A percentile compares a stretch with the other conserved stretches of the same genome.
These are phyloP conservation scores for Didymella arachidicola DNA, from an alignment of 2,329 filamentous ascomycete species.

Conservation along the genomic window DNA sequence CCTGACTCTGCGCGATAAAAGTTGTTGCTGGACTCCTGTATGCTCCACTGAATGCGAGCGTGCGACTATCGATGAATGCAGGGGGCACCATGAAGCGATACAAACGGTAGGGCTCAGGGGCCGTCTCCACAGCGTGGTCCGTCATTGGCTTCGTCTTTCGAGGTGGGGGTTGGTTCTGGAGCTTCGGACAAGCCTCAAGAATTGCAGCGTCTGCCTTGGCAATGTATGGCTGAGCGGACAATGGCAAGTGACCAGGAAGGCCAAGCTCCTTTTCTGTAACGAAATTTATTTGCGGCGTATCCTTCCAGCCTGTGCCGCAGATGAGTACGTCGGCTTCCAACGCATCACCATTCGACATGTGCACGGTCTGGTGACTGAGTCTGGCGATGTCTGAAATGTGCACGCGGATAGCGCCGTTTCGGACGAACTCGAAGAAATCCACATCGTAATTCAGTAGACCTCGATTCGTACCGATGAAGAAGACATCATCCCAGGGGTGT, in stretches of 20 bases:
- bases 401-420: conserved; percentile 60
- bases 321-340: conserved; percentile 62
- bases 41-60: conserved; percentile 53
- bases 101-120: conserved; percentile 51
- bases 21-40: conserved; percentile 50
- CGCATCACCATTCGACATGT: conserved; percentile 57
- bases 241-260: conserved; percentile 29
- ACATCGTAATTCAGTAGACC: conserved; percentile 67
- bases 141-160: conserved; percentile 19
- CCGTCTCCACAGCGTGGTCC: conserved; percentile 10
- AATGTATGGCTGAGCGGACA: conserved; percentile 20
- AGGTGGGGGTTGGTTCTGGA: conserved; percentile 59
- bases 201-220: conserved; percentile 61
- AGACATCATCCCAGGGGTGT: conserved; percentile 52
- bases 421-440: conserved; percentile 65
- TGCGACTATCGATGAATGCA: conserved; percentile 39
- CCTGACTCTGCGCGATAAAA: conserved; percentile 49
- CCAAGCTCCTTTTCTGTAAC: conserved; percentile 40
- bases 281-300: conserved; percentile 62
- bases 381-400: conserved; percentile 63
- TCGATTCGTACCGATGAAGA: conserved; percentile 64
- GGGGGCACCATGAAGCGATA: conserved; percentile 56
- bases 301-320: conserved; percentile 65
- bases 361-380: conserved; percentile 57
- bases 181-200: conserved; percentile 60